phyloP scores from a whole-genome alignment of 2,329 filamentous ascomycete species.

The Aspergillus hiratsukae region DNA sequence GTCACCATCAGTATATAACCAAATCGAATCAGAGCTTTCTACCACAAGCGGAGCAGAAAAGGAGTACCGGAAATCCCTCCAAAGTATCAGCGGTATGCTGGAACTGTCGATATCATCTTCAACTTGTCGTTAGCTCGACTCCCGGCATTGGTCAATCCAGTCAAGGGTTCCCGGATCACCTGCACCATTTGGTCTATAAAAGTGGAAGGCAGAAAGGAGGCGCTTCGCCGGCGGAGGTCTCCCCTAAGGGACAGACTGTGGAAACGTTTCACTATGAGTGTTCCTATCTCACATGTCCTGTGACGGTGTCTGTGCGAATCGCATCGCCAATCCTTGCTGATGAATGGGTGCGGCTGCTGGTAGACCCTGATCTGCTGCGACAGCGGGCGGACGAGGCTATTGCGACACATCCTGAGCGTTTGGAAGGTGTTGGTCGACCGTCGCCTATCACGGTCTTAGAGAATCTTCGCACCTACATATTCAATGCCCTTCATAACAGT shows the following conservation, averaged over 20 bases:
- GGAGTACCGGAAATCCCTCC: conserved; percentile 45
- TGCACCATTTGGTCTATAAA: conserved; percentile 58
- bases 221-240: conserved; percentile 17
- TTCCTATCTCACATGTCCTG: conserved; percentile 54
- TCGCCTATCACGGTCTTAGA: conserved; percentile 52
- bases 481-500: conserved; percentile 51
- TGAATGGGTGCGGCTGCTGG: conserved; percentile 49
- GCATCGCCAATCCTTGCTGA: conserved; percentile 49
- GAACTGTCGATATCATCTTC: conserved; percentile 59
- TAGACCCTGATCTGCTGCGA: conserved; percentile 49
- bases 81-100: conserved; percentile 59
- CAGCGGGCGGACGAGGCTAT: conserved; percentile 52
- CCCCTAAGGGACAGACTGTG: conserved; percentile 28
- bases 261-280: conserved; percentile 55
- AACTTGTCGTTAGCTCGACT: conserved; percentile 52
- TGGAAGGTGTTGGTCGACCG: conserved; percentile 50
- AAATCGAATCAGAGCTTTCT: conserved; percentile 54
- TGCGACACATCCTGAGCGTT: conserved; percentile 48
- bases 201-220: conserved; percentile 30
- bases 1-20: conserved; percentile 55
- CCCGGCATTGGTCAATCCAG: conserved; percentile 41
- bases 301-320: conserved; percentile 49
- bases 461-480: conserved; percentile 57
- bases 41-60: conserved; percentile 37
- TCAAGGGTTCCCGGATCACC: conserved; percentile 47